Percentiles rank a stretch among this genome's conserved stretches.
phyloP scores from a whole-genome alignment of 2,329 filamentous ascomycete species.

The Clarireedia paspali region DNA sequence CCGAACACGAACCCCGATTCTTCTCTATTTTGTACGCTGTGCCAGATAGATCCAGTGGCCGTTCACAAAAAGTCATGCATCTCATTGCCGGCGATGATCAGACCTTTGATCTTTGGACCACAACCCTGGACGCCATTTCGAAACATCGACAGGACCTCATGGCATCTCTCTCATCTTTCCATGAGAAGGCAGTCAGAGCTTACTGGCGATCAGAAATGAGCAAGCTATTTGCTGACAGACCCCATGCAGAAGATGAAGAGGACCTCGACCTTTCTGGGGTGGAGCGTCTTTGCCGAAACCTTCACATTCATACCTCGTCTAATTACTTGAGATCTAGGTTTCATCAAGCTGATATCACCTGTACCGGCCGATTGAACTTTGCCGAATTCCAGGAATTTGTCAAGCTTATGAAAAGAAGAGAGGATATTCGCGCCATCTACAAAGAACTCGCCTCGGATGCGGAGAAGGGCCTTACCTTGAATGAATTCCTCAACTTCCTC shows the following conservation, averaged over 20 bases:
- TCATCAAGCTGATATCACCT: constrained; percentile 57
- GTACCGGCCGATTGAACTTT: constrained; percentile 64
- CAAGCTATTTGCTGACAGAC: constrained; percentile 50
- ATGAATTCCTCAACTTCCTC: constrained; percentile 72
- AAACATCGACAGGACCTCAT: constrained; percentile 84
- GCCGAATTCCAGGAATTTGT: constrained; percentile 79
- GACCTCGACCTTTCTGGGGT: constrained; percentile 71
- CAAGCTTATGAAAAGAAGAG: constrained; percentile 70
- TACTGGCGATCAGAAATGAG: constrained; percentile 86
- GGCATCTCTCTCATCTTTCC: constrained; percentile 79
- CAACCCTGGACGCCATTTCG: constrained; percentile 74
- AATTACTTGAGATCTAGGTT: constrained; percentile 69
- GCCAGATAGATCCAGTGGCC: constrained; percentile 67
- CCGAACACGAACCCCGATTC: constrained; percentile 63
- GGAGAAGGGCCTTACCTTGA: constrained; percentile 57
- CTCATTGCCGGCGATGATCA: constrained; percentile 70
- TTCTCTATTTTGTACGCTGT: constrained; percentile 86
- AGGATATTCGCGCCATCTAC: constrained; percentile 73
- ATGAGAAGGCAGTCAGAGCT: constrained; percentile 69
- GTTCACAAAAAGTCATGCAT: constrained; percentile 70
- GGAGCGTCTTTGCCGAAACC: constrained; percentile 74
- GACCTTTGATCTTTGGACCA: constrained; percentile 72
- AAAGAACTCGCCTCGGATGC: constrained; percentile 49
- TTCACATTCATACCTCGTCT: constrained; percentile 86
- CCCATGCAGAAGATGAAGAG: constrained; percentile 50